Percentiles rank a stretch among this genome's conserved stretches.
Evolutionary conservation across 352 stramenopile species (phyloP).

Genomic region (Pythium angustatum): DNA sequence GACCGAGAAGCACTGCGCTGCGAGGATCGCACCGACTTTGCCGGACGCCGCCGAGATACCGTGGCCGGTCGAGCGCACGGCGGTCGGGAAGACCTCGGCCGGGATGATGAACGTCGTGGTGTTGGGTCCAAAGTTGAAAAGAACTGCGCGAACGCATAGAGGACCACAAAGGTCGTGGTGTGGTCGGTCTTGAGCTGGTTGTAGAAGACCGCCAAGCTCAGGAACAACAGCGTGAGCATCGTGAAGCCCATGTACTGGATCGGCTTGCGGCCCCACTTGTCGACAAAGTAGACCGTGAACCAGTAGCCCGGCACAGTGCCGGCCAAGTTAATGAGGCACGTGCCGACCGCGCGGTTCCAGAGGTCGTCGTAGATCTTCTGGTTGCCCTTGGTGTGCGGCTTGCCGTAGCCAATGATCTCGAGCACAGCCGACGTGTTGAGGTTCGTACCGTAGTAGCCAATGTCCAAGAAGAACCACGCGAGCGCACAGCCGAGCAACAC

Average conservation of each 20-base stretch:
- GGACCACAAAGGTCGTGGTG: conserved; percentile 45
- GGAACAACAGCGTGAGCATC: conserved; percentile 45
- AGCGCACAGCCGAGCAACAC: conserved; percentile 47
- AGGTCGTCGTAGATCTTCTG: conserved; percentile 40
- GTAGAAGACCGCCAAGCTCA: conserved; percentile 52
- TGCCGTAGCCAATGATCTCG: conserved; percentile 41
- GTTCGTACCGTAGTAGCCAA: conserved; percentile 61
- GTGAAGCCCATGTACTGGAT: conserved; percentile 66
- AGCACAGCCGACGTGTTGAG: conserved; percentile 52
- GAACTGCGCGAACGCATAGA: conserved; percentile 59
- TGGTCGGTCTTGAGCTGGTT: conserved; percentile 40
- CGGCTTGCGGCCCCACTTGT: conserved; percentile 35
- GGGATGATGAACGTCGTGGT: conserved; percentile 88
- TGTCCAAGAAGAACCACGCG: conserved; percentile 64
- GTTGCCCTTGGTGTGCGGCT: conserved; percentile 36
- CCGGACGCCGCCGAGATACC: conserved; percentile 52
- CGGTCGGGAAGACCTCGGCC: conserved; percentile 80
- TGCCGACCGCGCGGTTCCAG: conserved; percentile 39
- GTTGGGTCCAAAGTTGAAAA: conserved; percentile 67
- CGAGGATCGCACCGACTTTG: conserved; percentile 58
- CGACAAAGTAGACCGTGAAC: conserved; percentile 60
- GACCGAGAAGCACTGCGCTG: conserved; percentile 47
- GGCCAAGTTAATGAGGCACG: conserved; percentile 47
- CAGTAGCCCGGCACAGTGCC: conserved; percentile 66
- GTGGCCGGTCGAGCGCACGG: conserved; percentile 79